These are phyloP conservation scores for Globisporangium carolinianum DNA, from an alignment of 352 stramenopile genomes.

Conservation along the genomic window DNA sequence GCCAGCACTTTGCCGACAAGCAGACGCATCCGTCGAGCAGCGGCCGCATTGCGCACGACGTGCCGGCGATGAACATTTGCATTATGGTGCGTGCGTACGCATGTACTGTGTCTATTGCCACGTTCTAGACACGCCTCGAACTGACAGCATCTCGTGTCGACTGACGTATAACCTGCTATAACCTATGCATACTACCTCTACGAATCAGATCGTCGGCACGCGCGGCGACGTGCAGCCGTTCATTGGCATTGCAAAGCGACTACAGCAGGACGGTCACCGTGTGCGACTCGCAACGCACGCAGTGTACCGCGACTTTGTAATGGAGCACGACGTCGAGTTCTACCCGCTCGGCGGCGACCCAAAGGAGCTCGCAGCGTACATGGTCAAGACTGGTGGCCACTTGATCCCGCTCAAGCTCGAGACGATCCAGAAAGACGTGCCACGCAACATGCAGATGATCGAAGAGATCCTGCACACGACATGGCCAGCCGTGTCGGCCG, in stretches of 20 bases:
- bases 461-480: constrained; percentile 83
- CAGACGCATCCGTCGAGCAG: constrained; percentile 3
- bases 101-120: no score
- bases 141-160: no score
- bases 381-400: constrained; percentile 81
- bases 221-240: constrained; percentile 85
- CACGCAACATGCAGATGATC: constrained; percentile 86
- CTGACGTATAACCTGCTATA: no score
- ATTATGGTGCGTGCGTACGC: constrained; percentile 43
- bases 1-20: constrained; percentile 8
- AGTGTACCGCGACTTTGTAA: constrained; percentile 84
- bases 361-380: constrained; percentile 82
- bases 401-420: constrained; percentile 66
- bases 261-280: constrained; percentile 82
- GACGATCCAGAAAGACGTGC: constrained; percentile 61
- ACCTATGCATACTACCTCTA: no score
- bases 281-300: constrained; percentile 89
- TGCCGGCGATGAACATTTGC: constrained; percentile 58
- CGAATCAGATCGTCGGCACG: constrained; percentile 65
- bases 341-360: constrained; percentile 64
- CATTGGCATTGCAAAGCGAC: constrained; percentile 74
- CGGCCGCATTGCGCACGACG: constrained; percentile 5
- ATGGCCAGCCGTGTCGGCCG: constrained; percentile 79
- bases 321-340: constrained; percentile 62
- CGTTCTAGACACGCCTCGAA: no score